phyloP scores from a whole-genome alignment of 345 rosid genomes.

The Erodium maritimum region DNA sequence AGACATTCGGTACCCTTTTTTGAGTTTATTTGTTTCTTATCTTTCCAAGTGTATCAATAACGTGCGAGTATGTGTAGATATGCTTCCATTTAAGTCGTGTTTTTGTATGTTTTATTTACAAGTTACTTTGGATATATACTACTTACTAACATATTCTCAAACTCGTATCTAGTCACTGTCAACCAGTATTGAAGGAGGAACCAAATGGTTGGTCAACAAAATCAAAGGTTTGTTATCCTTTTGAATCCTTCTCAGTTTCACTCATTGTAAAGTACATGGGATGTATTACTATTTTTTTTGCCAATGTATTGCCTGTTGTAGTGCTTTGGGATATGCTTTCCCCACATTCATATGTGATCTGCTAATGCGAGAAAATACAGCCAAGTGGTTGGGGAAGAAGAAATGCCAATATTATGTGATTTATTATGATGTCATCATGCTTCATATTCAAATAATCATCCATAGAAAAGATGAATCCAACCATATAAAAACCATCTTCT shows the following conservation, averaged over 20 bases:
- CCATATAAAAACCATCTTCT: no score
- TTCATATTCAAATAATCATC: no score
- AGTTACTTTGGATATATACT: background rate
- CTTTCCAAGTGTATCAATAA: background rate
- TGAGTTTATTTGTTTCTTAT: background rate
- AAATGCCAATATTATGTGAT: no score
- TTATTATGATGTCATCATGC: no score
- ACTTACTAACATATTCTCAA: slow-evolving; percentile 1
- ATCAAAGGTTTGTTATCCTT: slow-evolving; percentile 51
- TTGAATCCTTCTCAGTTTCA: background rate
- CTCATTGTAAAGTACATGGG: background rate
- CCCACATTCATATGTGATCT: no score
- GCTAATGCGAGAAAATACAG: no score
- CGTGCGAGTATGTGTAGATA: background rate
- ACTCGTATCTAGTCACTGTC: slow-evolving; percentile 44
- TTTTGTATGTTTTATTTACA: background rate
- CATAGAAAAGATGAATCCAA: no score
- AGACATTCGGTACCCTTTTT: background rate
- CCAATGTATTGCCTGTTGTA: background rate
- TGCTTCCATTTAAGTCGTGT: background rate
- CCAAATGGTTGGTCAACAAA: slow-evolving; percentile 89
- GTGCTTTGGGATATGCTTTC: slow-evolving; percentile 4
- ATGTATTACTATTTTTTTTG: background rate
- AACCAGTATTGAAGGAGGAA: slow-evolving; percentile 80
- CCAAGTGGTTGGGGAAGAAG: no score